phyloP scores from a whole-genome alignment of 2,329 filamentous ascomycete genomes.

The Neofusicoccum umdonicola region DNA sequence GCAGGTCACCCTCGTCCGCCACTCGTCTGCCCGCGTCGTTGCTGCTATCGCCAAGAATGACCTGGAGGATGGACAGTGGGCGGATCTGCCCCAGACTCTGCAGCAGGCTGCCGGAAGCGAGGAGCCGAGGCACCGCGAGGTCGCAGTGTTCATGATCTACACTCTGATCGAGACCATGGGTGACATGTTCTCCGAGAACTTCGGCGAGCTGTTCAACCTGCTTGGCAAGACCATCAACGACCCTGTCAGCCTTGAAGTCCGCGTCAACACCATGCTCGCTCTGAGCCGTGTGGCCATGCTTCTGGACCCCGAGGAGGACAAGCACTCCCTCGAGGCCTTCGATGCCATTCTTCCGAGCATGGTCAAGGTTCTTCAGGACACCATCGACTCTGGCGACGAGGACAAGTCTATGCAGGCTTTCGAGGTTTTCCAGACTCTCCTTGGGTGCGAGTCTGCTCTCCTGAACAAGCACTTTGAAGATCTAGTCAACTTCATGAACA shows the following conservation, averaged over 20 bases:
- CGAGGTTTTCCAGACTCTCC: slow-evolving; percentile 93
- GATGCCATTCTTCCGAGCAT: slow-evolving; percentile 80
- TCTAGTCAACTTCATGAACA: slow-evolving; percentile 89
- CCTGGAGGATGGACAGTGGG: slow-evolving; percentile 82
- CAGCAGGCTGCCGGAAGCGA: slow-evolving; percentile 74
- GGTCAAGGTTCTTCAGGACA: slow-evolving; percentile 83
- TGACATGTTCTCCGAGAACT: slow-evolving; percentile 78
- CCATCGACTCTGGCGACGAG: slow-evolving; percentile 76
- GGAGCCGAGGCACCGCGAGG: slow-evolving; percentile 77
- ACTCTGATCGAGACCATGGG: slow-evolving; percentile 87
- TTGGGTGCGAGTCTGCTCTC: slow-evolving; percentile 83
- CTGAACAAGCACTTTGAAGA: slow-evolving; percentile 84
- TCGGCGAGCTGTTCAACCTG: slow-evolving; percentile 74
- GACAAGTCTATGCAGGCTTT: slow-evolving; percentile 88
- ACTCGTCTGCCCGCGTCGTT: slow-evolving; percentile 84
- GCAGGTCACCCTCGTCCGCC: slow-evolving; percentile 70
- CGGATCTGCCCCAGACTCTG: slow-evolving; percentile 74
- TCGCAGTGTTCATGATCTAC: slow-evolving; percentile 90
- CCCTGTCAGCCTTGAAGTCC: slow-evolving; percentile 84
- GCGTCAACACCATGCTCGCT: slow-evolving; percentile 90
- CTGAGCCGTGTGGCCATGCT: slow-evolving; percentile 85
- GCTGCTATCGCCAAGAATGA: slow-evolving; percentile 83
- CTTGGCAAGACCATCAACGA: slow-evolving; percentile 88
- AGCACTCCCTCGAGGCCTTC: slow-evolving; percentile 68
- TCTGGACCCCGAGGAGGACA: slow-evolving; percentile 82